Percentiles rank a stretch among this genome's conserved stretches.
Conservation (phyloP, 371 early-diverging fungal species). For the Syncephalastrum monosporum region DNA sequence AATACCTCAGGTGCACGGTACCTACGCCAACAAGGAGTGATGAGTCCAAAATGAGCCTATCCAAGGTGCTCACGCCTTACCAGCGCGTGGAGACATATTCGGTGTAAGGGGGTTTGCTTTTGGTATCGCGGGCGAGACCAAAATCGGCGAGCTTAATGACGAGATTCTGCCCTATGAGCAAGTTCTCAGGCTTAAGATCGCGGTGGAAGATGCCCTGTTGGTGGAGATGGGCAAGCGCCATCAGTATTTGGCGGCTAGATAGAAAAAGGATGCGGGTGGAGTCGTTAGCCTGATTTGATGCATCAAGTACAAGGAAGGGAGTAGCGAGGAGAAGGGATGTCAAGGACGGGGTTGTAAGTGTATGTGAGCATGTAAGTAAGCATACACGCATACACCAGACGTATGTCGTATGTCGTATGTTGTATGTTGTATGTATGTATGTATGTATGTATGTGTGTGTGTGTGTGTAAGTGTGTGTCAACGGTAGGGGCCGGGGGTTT, state of each 20-base stretch:
- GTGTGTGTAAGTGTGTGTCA: too few species aligned
- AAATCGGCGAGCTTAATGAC: constrained; percentile 93
- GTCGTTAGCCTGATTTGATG: too few species aligned
- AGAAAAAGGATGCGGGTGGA: too few species aligned
- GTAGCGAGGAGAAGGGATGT: not conserved
- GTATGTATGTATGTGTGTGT: too few species aligned
- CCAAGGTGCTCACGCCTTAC: constrained; percentile 44
- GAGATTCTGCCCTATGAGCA: constrained; percentile 49
- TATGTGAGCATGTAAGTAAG: not conserved
- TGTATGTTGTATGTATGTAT: too few species aligned
- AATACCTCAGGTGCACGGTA: constrained; percentile 99
- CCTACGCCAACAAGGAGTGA: constrained; percentile 37
- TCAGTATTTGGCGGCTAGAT: constrained; percentile 72
- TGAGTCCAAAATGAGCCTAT: constrained; percentile 1
- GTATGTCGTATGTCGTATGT: too few species aligned
- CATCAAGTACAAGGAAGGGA: too few species aligned
- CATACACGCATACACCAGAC: too few species aligned
- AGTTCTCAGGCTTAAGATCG: constrained; percentile 93
- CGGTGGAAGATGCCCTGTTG: constrained; percentile 90
- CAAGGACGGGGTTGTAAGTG: not conserved
- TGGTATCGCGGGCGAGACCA: constrained; percentile 88
- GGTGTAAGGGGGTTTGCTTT: constrained; percentile 83
- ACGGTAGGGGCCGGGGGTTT: too few species aligned
- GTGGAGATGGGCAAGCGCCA: constrained; percentile 90
- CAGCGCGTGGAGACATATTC: constrained; percentile 97